These are phyloP conservation scores for Tolypocladium ovalisporum DNA, from an alignment of 2,329 filamentous ascomycete genomes.

Conservation along the genomic window DNA sequence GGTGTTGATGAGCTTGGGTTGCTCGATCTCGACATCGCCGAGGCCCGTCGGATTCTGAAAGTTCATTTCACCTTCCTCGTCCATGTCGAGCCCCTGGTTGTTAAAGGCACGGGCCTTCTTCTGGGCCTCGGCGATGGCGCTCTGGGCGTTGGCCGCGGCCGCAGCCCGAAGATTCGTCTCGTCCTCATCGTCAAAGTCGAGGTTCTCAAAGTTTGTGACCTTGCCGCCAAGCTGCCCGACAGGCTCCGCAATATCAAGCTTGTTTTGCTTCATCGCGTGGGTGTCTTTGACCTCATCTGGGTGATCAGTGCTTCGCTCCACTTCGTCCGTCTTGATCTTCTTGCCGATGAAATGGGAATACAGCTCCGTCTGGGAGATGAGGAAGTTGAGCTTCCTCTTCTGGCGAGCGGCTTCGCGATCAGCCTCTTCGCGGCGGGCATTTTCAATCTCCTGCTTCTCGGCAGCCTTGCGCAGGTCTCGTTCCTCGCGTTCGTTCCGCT, in stretches of 20 bases:
- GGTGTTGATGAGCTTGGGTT: conserved; percentile 85
- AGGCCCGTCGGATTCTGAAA: conserved; percentile 97
- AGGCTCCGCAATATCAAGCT: conserved; percentile 39
- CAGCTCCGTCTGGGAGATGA: conserved; percentile 96
- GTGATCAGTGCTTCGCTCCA: conserved; percentile 81
- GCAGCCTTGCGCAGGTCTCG: conserved; percentile 88
- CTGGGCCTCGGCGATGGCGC: conserved; percentile 88
- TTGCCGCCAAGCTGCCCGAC: conserved; percentile 49
- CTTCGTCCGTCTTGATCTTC: conserved; percentile 96
- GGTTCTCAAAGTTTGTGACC: conserved; percentile 86
- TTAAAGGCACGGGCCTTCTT: conserved; percentile 91
- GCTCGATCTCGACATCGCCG: conserved; percentile 86
- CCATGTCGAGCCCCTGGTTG: conserved; percentile 56
- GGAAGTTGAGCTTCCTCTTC: conserved; percentile 97
- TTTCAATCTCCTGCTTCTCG: conserved; percentile 91
- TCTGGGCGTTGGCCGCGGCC: conserved; percentile 91
- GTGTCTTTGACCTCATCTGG: conserved; percentile 52
- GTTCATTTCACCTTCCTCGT: conserved; percentile 96
- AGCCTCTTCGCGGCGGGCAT: conserved; percentile 91
- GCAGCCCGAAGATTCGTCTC: conserved; percentile 71
- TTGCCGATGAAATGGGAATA: conserved; percentile 99
- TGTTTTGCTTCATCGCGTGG: conserved; percentile 26
- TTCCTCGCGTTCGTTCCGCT: conserved; percentile 95
- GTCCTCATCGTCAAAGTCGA: conserved; percentile 93
- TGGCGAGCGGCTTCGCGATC: conserved; percentile 95